Evolutionary conservation across 495 filamentous ascomycete genomes (phyloP).

Genomic region (Daldinia vernicosa): DNA sequence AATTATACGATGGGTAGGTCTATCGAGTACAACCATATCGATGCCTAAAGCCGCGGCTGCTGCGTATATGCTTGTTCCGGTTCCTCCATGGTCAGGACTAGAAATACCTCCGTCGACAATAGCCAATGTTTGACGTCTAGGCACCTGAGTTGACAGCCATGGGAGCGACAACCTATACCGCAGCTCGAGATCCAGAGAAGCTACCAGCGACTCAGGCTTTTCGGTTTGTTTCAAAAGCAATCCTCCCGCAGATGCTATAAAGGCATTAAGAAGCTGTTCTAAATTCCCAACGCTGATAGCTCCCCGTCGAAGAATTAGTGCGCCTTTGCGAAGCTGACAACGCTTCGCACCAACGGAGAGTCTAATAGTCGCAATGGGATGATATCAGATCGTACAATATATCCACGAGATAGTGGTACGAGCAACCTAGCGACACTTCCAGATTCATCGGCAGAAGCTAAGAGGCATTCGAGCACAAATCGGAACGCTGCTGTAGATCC

Average conservation of each 20-base stretch:
- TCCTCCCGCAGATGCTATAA: background rate
- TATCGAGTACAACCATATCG: background rate
- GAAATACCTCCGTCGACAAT: background rate
- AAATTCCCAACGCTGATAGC: background rate
- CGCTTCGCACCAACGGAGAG: background rate
- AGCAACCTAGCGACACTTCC: background rate
- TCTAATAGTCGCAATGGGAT: background rate
- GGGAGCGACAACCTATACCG: background rate
- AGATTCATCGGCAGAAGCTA: background rate
- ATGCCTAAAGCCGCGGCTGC: background rate
- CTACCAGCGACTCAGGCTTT: background rate
- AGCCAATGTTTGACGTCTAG: background rate
- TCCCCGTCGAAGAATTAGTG: background rate
- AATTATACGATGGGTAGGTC: background rate
- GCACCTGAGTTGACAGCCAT: background rate
- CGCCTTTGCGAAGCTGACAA: background rate
- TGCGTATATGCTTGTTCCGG: background rate
- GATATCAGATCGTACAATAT: constrained; percentile 3
- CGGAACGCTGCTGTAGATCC: background rate
- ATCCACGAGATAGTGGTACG: constrained; percentile 1
- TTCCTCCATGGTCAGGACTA: background rate
- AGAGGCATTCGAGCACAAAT: background rate
- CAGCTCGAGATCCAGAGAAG: background rate
- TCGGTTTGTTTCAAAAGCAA: background rate
- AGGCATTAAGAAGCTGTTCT: background rate